Percentiles rank a stretch among this genome's conserved stretches.
phyloP scores from a whole-genome alignment of 1,284 basidiomycete species.

The Erythrobasidium hasegawianum region DNA sequence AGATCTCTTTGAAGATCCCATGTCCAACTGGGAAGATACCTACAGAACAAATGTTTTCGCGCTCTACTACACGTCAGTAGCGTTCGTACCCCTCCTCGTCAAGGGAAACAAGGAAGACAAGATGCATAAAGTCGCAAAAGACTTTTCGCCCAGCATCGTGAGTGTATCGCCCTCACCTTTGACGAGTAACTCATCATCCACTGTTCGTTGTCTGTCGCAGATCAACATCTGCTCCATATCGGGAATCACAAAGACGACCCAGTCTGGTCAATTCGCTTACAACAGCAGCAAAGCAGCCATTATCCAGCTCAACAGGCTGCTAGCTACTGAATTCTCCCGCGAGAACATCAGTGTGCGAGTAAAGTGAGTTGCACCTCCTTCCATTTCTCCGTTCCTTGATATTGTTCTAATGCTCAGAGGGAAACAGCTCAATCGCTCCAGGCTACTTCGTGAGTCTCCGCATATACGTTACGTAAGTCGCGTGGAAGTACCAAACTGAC shows the following conservation, averaged over 20 bases:
- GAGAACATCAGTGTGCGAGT: constrained; percentile 16
- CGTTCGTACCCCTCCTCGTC: constrained; percentile 68
- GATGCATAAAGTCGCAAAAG: constrained; percentile 55
- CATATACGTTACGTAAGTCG: not conserved
- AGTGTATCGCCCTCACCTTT: not conserved
- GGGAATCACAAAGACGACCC: constrained; percentile 63
- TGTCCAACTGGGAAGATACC: constrained; percentile 8
- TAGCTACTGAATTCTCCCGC: constrained; percentile 25
- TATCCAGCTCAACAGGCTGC: constrained; percentile 30
- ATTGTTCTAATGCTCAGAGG: no score
- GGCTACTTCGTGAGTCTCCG: constrained; percentile 5
- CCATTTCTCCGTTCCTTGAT: not conserved
- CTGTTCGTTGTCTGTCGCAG: no score
- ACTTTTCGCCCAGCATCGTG: constrained; percentile 18
- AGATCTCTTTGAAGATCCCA: constrained; percentile 10
- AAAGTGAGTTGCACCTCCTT: constrained; percentile 5
- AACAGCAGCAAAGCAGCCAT: constrained; percentile 34
- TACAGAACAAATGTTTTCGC: constrained; percentile 51
- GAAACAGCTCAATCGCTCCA: constrained; percentile 27
- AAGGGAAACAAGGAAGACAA: constrained; percentile 58
- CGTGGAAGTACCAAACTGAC: not conserved
- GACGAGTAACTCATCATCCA: no score
- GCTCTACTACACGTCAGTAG: constrained; percentile 67
- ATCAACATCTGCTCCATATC: constrained; percentile 74
- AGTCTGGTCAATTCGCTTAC: constrained; percentile 68